A percentile compares a stretch with the other conserved stretches of the same genome.
These are phyloP conservation scores for Escovopsis weberi DNA, from an alignment of 2,329 filamentous ascomycete genomes.

Conservation along the genomic window DNA sequence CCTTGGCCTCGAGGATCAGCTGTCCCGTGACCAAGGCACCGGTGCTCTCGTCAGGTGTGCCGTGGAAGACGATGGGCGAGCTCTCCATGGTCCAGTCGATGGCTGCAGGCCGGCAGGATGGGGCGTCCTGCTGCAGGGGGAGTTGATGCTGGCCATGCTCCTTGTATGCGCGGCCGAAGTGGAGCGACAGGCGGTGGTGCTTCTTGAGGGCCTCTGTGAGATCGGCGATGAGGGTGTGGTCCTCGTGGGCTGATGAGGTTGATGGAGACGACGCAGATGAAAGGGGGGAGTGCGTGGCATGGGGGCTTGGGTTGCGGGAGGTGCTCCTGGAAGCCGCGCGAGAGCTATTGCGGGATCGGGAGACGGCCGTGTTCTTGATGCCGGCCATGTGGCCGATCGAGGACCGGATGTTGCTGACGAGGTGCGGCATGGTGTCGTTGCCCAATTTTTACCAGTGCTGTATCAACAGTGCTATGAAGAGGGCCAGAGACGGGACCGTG, in stretches of 20 bases:
- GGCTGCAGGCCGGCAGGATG: slow-evolving; percentile 17
- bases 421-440: slow-evolving; percentile 36
- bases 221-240: slow-evolving; percentile 23
- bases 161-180: slow-evolving; percentile 16
- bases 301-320: slow-evolving; percentile 18
- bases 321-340: slow-evolving; percentile 13
- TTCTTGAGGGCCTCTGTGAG: slow-evolving; percentile 23
- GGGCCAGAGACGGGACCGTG: no score
- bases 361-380: slow-evolving; percentile 27
- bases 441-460: not conserved
- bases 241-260: slow-evolving; percentile 19
- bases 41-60: slow-evolving; percentile 56
- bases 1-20: slow-evolving; percentile 57
- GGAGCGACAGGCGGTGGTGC: slow-evolving; percentile 28
- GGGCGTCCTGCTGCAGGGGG: not conserved
- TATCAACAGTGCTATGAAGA: not conserved
- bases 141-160: slow-evolving; percentile 18
- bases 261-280: not conserved
- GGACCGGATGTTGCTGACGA: slow-evolving; percentile 39
- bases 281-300: slow-evolving; percentile 7
- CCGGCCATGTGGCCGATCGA: slow-evolving; percentile 40
- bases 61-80: slow-evolving; percentile 74
- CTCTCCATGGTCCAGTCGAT: slow-evolving; percentile 60
- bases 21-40: slow-evolving; percentile 79
- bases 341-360: slow-evolving; percentile 18